Evolutionary conservation across 2,329 filamentous ascomycete species (phyloP).

Genomic region (Calonectria pseudoreteaudii): DNA sequence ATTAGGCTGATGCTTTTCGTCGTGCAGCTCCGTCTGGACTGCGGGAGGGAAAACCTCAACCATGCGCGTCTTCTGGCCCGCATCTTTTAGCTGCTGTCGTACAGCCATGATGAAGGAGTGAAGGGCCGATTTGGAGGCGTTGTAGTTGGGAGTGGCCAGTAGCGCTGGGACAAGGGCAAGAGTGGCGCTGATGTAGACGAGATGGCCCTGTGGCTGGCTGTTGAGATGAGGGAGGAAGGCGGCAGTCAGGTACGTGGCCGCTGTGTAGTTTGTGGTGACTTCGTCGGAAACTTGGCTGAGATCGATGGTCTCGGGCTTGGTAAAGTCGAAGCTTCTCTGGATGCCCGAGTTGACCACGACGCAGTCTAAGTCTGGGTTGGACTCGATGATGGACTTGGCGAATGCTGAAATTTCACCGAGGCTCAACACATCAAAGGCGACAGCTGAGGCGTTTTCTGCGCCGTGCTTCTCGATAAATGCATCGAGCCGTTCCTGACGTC

Average conservation of each 20-base stretch:
- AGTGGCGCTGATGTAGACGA: conserved; percentile 31
- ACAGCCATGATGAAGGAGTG: conserved; percentile 36
- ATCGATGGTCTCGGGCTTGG: conserved; percentile 35
- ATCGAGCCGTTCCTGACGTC: conserved; percentile 61
- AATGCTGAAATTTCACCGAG: conserved; percentile 45
- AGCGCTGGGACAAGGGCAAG: conserved; percentile 30
- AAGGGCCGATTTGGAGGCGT: conserved; percentile 37
- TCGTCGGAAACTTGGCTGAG: conserved; percentile 37
- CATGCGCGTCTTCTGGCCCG: conserved; percentile 23
- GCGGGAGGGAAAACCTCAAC: conserved; percentile 40
- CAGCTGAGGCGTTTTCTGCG: conserved; percentile 46
- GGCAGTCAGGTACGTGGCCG: conserved; percentile 32
- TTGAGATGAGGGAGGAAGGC: conserved; percentile 38
- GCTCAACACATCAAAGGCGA: conserved; percentile 58
- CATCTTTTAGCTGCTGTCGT: conserved; percentile 32
- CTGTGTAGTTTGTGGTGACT: conserved; percentile 37
- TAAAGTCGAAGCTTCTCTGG: conserved; percentile 54
- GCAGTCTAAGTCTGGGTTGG: conserved; percentile 50
- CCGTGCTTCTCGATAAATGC: conserved; percentile 58
- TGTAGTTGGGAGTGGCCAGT: conserved; percentile 35
- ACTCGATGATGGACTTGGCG: conserved; percentile 17
- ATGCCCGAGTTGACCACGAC: conserved; percentile 69
- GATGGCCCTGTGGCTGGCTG: conserved; percentile 10
- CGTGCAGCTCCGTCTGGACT: conserved; percentile 37
- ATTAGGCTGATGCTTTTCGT: conserved; percentile 31